These are phyloP conservation scores for Leavenworthia alabamica DNA, from an alignment of 345 rosid genomes.

Conservation along the genomic window DNA sequence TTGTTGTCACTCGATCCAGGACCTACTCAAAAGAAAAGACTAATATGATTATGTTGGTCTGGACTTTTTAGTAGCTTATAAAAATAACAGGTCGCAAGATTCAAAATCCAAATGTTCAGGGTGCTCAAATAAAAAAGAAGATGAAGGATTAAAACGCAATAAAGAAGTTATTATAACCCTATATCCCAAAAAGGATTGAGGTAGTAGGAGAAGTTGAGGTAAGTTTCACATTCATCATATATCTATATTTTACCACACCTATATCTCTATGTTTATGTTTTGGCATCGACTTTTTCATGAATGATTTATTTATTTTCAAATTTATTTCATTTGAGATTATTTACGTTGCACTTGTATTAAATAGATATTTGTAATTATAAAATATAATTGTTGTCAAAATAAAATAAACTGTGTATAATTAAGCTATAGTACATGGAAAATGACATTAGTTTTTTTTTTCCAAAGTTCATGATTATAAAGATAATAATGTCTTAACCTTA, in stretches of 20 bases:
- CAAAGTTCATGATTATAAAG: too few relatives aligned
- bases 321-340: not conserved
- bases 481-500: too few relatives aligned
- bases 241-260: constrained; percentile 29
- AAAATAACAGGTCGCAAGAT: not conserved
- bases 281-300: too few relatives aligned
- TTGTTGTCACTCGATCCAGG: not conserved
- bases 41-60: constrained; percentile 10
- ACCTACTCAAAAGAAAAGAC: constrained; percentile 23
- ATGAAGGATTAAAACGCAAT: not conserved
- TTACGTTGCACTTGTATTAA: too few relatives aligned
- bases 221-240: constrained; percentile 11
- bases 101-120: not conserved
- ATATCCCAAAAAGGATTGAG: constrained; percentile 15
- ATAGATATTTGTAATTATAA: too few relatives aligned
- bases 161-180: not conserved
- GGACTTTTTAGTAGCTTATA: not conserved
- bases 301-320: not conserved
- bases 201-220: constrained; percentile 27
- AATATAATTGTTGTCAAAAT: too few relatives aligned
- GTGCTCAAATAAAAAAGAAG: not conserved
- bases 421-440: too few relatives aligned
- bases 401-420: too few relatives aligned
- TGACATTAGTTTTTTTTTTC: too few relatives aligned
- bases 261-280: not conserved